Percentiles rank a stretch among this genome's conserved stretches.
Evolutionary conservation across 2,329 filamentous ascomycete species (phyloP).

Genomic region (Aspergillus nomiae): DNA sequence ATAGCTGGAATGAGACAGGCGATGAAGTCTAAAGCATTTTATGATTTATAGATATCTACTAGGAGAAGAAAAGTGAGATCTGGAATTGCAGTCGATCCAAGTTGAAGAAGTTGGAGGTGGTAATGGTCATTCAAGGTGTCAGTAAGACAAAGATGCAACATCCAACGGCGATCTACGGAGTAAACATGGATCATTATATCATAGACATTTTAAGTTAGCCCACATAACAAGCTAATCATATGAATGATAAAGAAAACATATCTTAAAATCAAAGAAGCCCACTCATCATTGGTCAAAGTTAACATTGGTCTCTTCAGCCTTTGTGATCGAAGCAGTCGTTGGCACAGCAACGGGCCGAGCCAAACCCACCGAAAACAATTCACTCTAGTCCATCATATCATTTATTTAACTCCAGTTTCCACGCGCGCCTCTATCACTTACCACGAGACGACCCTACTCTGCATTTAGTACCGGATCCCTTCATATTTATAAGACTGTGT

Average conservation of each 20-base stretch:
- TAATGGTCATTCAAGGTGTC: not conserved
- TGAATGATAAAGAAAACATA: not conserved
- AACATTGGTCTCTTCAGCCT: not conserved
- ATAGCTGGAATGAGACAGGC: not conserved
- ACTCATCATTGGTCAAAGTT: not conserved
- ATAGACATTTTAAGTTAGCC: not conserved
- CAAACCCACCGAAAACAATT: not conserved
- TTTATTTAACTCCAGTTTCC: not conserved
- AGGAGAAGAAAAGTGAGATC: not conserved
- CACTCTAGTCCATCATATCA: not conserved
- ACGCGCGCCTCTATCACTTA: not conserved
- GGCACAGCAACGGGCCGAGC: slow-evolving; percentile 24
- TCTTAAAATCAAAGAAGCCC: not conserved
- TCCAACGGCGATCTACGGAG: not conserved
- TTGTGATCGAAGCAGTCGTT: slow-evolving; percentile 11
- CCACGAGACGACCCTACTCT: not conserved
- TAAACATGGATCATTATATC: not conserved
- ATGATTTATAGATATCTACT: not conserved
- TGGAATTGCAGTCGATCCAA: not conserved
- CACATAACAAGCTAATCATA: not conserved
- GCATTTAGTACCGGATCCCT: not conserved
- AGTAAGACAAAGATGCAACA: not conserved
- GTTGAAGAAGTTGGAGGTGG: not conserved
- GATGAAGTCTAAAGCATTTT: not conserved
- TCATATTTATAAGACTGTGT: not conserved